Conservation (phyloP, 2,329 filamentous ascomycete genomes). For the Fusarium chaquense region DNA sequence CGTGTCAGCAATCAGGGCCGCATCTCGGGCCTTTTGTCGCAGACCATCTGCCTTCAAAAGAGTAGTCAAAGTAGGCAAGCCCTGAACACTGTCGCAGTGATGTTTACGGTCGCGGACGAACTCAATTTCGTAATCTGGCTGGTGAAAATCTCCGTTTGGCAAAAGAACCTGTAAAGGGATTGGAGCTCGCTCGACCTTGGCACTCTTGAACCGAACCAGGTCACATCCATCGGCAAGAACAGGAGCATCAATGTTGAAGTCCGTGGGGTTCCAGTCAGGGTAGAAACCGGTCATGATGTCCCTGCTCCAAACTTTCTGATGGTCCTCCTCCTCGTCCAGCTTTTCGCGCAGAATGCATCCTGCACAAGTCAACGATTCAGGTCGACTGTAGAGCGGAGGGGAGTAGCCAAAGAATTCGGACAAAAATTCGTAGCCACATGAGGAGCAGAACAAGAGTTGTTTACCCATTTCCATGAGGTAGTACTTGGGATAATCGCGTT, state of each 20-base stretch:
- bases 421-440: slow-evolving; percentile 52
- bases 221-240: slow-evolving; percentile 29
- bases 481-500: slow-evolving; percentile 40
- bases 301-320: slow-evolving; percentile 43
- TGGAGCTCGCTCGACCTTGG: slow-evolving; percentile 12
- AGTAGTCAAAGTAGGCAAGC: slow-evolving; percentile 45
- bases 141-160: slow-evolving; percentile 26
- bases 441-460: slow-evolving; percentile 48
- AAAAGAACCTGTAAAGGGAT: slow-evolving; percentile 11
- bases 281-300: slow-evolving; percentile 43
- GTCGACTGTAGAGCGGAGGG: background rate
- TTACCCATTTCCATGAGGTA: slow-evolving; percentile 47
- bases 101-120: slow-evolving; percentile 48
- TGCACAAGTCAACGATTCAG: slow-evolving; percentile 44
- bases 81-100: slow-evolving; percentile 48
- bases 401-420: slow-evolving; percentile 48
- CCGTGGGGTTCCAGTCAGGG: slow-evolving; percentile 40
- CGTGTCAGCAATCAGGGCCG: slow-evolving; percentile 40
- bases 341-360: slow-evolving; percentile 48
- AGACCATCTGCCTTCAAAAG: slow-evolving; percentile 2
- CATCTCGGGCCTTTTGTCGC: background rate
- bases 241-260: slow-evolving; percentile 52
- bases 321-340: slow-evolving; percentile 51
- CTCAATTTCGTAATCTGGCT: slow-evolving; percentile 2
- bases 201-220: slow-evolving; percentile 43